phyloP scores from a whole-genome alignment of 768 basidiomycete genomes.

The Cyclocybe aegerita region DNA sequence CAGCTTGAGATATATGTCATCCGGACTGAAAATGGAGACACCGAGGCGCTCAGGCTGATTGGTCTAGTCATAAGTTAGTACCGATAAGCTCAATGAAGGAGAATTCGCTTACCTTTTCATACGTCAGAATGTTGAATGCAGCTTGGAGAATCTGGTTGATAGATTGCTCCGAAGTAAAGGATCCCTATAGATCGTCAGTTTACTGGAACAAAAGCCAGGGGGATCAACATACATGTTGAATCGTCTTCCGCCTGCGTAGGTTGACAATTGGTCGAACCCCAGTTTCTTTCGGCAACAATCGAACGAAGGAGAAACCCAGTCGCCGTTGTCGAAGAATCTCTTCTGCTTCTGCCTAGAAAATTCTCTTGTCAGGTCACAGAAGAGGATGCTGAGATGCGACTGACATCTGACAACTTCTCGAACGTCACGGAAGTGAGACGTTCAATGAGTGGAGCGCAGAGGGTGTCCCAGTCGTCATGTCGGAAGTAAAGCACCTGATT shows the following conservation, averaged over 20 bases:
- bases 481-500: conserved; percentile 89
- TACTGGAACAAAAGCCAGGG: not conserved
- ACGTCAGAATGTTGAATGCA: conserved; percentile 84
- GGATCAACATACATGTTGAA: conserved; percentile 13
- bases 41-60: conserved; percentile 66
- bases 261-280: conserved; percentile 97
- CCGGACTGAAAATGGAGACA: conserved; percentile 78
- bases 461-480: conserved; percentile 88
- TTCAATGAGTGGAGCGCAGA: conserved; percentile 81
- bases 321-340: conserved; percentile 68
- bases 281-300: conserved; percentile 90
- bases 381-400: conserved; percentile 8
- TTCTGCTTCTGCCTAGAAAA: conserved; percentile 56
- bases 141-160: conserved; percentile 88
- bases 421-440: conserved; percentile 74
- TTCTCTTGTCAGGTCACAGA: not conserved
- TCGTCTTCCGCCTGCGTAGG: conserved; percentile 52
- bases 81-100: not conserved
- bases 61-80: conserved; percentile 39
- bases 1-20: conserved; percentile 77
- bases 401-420: conserved; percentile 64
- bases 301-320: conserved; percentile 82
- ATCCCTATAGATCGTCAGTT: conserved; percentile 22
- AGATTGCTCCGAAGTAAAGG: conserved; percentile 44
- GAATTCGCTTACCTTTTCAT: conserved; percentile 67